phyloP scores from a whole-genome alignment of 106 monocot species.

The Platanthera zijinensis region DNA sequence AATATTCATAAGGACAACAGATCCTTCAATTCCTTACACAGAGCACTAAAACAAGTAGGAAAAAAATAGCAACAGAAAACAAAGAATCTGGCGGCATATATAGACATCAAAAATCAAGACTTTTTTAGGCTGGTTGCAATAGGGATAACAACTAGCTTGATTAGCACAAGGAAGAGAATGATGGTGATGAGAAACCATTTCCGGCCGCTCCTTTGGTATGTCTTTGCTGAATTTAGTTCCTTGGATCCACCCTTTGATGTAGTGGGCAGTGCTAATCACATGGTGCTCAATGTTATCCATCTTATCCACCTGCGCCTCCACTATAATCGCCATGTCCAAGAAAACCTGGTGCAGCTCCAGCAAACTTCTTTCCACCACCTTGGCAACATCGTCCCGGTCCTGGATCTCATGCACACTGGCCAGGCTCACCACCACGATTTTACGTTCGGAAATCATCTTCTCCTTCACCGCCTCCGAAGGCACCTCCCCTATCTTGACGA shows the following conservation, averaged over 20 bases:
- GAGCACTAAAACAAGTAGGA: too few species aligned
- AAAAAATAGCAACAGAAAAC: too few species aligned
- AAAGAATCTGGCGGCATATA: too few species aligned
- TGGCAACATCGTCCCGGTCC: constrained; percentile 49
- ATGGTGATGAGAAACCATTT: constrained; percentile 45
- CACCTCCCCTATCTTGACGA: constrained; percentile 45
- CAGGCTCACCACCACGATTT: constrained; percentile 31
- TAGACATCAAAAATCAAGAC: constrained; percentile 14
- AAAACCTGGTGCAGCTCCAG: constrained; percentile 85
- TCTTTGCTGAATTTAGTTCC: constrained; percentile 36
- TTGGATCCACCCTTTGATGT: constrained; percentile 42
- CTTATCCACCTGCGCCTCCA: too few species aligned
- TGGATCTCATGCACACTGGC: constrained; percentile 47
- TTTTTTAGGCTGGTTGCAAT: constrained; percentile 28
- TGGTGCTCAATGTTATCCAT: constrained; percentile 74
- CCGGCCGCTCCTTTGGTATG: constrained; percentile 35
- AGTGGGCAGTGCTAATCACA: constrained; percentile 42
- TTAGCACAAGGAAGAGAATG: too few species aligned
- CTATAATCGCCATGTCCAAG: too few species aligned
- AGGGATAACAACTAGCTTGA: constrained; percentile 32
- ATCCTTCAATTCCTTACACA: too few species aligned
- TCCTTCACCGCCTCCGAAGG: constrained; percentile 57
- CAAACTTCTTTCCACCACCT: constrained; percentile 60
- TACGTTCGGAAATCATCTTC: constrained; percentile 42
- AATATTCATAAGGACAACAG: too few species aligned